A percentile compares a stretch with the other conserved stretches of the same genome.
Evolutionary conservation across 2,329 filamentous ascomycete species (phyloP).

Genomic region (Calonectria leucothoes): DNA sequence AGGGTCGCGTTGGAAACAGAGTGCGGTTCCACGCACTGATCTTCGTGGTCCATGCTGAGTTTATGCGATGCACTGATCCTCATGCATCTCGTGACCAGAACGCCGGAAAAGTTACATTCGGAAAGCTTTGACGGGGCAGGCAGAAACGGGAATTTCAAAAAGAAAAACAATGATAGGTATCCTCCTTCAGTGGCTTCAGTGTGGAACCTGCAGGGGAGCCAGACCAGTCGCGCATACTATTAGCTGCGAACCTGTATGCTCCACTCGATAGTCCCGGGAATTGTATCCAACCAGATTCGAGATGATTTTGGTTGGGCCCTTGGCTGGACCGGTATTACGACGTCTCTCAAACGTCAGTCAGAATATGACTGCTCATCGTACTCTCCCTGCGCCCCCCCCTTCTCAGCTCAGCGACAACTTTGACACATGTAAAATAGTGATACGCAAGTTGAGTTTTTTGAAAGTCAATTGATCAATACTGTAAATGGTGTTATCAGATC

Average conservation of each 20-base stretch:
- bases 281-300: background rate
- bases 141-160: background rate
- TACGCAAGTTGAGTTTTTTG: background rate
- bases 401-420: background rate
- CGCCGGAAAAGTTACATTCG: slow-evolving; percentile 6
- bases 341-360: background rate
- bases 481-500: background rate
- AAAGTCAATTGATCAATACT: background rate
- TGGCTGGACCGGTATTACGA: background rate
- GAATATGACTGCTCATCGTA: background rate
- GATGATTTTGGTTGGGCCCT: background rate
- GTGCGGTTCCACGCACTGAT: background rate
- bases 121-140: background rate
- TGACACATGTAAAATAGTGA: background rate
- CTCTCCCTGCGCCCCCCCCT: background rate
- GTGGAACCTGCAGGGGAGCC: background rate
- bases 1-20: background rate
- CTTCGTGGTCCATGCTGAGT: background rate
- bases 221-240: background rate
- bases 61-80: background rate
- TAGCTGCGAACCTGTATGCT: background rate
- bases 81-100: slow-evolving; percentile 4
- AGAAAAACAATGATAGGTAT: background rate
- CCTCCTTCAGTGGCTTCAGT: background rate
- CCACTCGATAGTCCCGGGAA: background rate